phyloP scores from a whole-genome alignment of 2,329 filamentous ascomycete species.

The Calonectria henricotiae region DNA sequence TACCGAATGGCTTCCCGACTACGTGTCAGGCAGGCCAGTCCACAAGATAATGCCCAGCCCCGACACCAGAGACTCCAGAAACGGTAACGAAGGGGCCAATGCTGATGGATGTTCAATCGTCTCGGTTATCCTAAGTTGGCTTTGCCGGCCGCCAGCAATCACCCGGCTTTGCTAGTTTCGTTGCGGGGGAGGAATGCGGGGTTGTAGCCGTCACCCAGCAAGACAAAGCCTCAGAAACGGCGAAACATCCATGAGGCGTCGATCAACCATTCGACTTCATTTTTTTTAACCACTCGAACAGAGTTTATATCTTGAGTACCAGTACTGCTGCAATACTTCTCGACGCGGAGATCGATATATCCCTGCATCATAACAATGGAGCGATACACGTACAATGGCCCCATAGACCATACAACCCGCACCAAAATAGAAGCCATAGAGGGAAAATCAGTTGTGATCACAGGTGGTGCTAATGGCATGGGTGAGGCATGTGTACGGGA shows the following conservation, averaged over 20 bases:
- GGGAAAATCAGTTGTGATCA: conserved; percentile 66
- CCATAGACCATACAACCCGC: conserved; percentile 41
- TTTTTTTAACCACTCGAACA: not conserved
- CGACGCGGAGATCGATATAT: not conserved
- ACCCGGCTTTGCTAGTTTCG: not conserved
- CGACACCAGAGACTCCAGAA: no score
- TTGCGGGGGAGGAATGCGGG: conserved; percentile 4
- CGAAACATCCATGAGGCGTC: not conserved
- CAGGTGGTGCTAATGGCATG: conserved; percentile 65
- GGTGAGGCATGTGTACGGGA: conserved; percentile 58
- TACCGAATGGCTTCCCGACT: no score
- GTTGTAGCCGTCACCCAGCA: not conserved
- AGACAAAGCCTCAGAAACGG: no score
- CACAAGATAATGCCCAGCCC: no score
- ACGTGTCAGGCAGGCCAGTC: no score
- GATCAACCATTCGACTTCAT: no score
- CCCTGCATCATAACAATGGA: conserved; percentile 29
- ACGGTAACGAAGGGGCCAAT: not conserved
- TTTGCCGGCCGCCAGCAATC: conserved; percentile 15
- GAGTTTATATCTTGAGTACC: not conserved
- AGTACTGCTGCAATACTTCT: not conserved
- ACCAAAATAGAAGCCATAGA: conserved; percentile 46
- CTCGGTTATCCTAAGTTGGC: conserved; percentile 10
- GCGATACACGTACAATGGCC: conserved; percentile 45
- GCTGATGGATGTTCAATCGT: no score